Conservation (phyloP, 768 basidiomycete genomes). For the Sarcodon aspratus region DNA sequence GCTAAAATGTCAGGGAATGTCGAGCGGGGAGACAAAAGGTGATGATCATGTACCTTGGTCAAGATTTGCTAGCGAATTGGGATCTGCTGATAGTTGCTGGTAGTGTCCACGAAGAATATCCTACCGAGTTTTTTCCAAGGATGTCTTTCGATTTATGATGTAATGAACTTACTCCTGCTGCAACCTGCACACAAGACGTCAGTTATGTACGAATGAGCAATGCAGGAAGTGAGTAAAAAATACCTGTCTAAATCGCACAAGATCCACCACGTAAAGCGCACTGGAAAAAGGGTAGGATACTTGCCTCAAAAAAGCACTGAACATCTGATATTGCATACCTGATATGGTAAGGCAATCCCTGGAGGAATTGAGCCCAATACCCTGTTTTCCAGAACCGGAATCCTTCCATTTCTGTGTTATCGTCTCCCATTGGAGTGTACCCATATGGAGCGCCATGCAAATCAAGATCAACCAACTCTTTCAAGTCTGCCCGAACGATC, state of each 20-base stretch:
- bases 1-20: not conserved
- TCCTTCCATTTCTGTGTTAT: constrained; percentile 91
- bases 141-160: not conserved
- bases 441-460: constrained; percentile 90
- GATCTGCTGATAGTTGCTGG: constrained; percentile 89
- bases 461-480: constrained; percentile 90
- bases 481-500: constrained; percentile 92
- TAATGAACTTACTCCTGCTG: constrained; percentile 39
- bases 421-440: constrained; percentile 96
- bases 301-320: not conserved
- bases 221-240: constrained; percentile 5
- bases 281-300: constrained; percentile 26
- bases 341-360: constrained; percentile 87
- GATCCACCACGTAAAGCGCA: constrained; percentile 92
- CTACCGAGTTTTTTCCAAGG: constrained; percentile 21
- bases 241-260: constrained; percentile 89
- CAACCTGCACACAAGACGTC: constrained; percentile 24
- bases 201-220: not conserved
- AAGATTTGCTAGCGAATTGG: constrained; percentile 85
- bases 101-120: constrained; percentile 88
- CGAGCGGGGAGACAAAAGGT: not conserved
- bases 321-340: constrained; percentile 37
- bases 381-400: constrained; percentile 99
- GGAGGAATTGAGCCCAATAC: constrained; percentile 85
- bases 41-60: constrained; percentile 62